Percentiles rank a stretch among this genome's conserved stretches.
phyloP scores from a whole-genome alignment of 768 basidiomycete genomes.

The Termitomyces heimii region DNA sequence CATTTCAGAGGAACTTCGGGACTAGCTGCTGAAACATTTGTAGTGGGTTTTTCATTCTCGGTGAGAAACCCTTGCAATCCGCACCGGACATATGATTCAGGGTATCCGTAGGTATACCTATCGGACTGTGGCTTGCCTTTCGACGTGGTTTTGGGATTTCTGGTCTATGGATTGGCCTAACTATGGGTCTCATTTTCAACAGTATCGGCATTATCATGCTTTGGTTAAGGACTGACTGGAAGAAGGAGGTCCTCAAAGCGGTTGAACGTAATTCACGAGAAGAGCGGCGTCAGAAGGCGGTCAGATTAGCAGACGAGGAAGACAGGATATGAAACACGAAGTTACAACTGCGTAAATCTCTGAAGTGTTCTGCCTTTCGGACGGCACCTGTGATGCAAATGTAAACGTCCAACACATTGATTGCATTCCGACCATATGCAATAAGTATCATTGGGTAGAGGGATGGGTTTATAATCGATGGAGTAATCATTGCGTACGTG shows the following conservation, averaged over 20 bases:
- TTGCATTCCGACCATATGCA: background rate
- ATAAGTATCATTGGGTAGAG: background rate
- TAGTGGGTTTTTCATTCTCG: background rate
- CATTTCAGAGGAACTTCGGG: background rate
- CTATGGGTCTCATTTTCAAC: background rate
- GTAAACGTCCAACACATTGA: background rate
- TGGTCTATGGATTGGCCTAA: conserved; percentile 8
- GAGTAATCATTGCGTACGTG: background rate
- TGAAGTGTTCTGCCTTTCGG: background rate
- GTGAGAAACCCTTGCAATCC: background rate
- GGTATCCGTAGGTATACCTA: background rate
- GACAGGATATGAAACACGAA: background rate
- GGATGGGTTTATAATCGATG: no score
- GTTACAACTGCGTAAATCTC: background rate
- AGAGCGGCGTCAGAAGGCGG: background rate
- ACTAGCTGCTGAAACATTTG: background rate
- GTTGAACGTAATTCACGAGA: background rate
- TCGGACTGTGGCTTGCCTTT: conserved; percentile 2
- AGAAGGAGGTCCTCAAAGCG: conserved; percentile 6
- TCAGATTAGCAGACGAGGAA: background rate
- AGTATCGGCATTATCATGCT: background rate
- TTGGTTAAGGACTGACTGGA: conserved; percentile 7
- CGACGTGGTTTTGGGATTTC: background rate
- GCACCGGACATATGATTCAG: background rate
- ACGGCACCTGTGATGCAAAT: no score